Percentiles rank a stretch among this genome's conserved stretches.
These are phyloP conservation scores for Aspergillus carlsbadensis DNA, from an alignment of 495 filamentous ascomycete species.

Conservation along the genomic window DNA sequence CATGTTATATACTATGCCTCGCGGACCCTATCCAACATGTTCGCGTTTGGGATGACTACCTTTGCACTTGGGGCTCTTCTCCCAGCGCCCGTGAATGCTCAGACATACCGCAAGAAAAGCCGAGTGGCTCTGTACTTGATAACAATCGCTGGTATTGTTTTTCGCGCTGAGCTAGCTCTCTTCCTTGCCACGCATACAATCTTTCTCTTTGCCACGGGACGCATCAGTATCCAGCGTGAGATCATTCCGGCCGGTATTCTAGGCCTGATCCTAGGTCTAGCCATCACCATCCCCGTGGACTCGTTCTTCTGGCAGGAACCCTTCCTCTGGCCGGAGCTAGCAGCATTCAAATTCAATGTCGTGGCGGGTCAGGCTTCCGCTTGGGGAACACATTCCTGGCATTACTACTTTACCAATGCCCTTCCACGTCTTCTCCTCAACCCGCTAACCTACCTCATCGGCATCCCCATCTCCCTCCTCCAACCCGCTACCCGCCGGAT, in stretches of 20 bases:
- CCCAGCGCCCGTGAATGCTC: constrained; percentile 42
- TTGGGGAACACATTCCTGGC: constrained; percentile 85
- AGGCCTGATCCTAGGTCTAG: constrained; percentile 61
- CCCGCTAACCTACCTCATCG: constrained; percentile 59
- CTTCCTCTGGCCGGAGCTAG: constrained; percentile 87
- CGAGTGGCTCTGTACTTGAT: constrained; percentile 66
- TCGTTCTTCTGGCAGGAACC: constrained; percentile 85
- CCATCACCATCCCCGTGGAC: constrained; percentile 71
- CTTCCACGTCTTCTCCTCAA: constrained; percentile 83
- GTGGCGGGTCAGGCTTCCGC: constrained; percentile 64
- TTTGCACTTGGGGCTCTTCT: constrained; percentile 70
- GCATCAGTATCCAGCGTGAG: constrained; percentile 52
- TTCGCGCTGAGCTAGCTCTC: constrained; percentile 86
- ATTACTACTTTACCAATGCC: constrained; percentile 81
- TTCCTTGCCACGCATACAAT: constrained; percentile 57
- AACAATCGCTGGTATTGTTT: constrained; percentile 79
- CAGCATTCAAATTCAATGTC: constrained; percentile 89
- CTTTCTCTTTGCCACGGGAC: constrained; percentile 52
- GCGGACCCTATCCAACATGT: constrained; percentile 92
- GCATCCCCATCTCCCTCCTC: constrained; percentile 63
- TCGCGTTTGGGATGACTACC: constrained; percentile 82
- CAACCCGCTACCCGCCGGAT: constrained; percentile 48
- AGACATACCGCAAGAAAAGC: constrained; percentile 39
- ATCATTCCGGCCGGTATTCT: constrained; percentile 68
- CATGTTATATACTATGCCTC: constrained; percentile 94